Conservation (phyloP, 306 rosid genomes). For the Fragaria nilgerrensis region DNA sequence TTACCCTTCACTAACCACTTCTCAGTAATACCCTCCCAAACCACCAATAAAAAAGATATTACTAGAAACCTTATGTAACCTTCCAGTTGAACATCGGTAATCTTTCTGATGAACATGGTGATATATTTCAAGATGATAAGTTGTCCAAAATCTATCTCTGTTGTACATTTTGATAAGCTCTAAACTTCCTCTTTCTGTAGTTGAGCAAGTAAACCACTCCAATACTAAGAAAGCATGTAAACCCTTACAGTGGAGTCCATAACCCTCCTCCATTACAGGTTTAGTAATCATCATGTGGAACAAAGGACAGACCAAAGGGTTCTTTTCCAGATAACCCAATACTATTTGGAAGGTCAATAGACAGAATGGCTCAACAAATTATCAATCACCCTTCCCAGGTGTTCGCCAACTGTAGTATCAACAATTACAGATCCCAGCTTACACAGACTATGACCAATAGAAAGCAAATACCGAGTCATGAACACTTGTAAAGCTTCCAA, state of each 20-base stretch:
- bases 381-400: neutral
- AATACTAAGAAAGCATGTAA: neutral
- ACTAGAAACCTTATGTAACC: neutral
- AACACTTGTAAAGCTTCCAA: neutral
- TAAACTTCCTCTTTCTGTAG: neutral
- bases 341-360: neutral
- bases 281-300: neutral
- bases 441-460: neutral
- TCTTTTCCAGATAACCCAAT: neutral
- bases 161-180: neutral
- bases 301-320: neutral
- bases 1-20: neutral
- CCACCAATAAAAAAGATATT: neutral
- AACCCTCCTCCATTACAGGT: neutral
- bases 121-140: neutral
- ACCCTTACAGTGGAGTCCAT: neutral
- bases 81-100: neutral
- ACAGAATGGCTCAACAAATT: neutral
- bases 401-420: neutral
- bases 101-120: neutral
- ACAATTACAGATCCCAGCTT: neutral
- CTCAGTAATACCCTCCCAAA: neutral
- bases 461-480: neutral
- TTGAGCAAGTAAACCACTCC: neutral
- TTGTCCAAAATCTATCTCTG: neutral